Base-by-base conservation (phyloP, 768 basidiomycete species). In the Dioszegia aurantiaca region DNA sequence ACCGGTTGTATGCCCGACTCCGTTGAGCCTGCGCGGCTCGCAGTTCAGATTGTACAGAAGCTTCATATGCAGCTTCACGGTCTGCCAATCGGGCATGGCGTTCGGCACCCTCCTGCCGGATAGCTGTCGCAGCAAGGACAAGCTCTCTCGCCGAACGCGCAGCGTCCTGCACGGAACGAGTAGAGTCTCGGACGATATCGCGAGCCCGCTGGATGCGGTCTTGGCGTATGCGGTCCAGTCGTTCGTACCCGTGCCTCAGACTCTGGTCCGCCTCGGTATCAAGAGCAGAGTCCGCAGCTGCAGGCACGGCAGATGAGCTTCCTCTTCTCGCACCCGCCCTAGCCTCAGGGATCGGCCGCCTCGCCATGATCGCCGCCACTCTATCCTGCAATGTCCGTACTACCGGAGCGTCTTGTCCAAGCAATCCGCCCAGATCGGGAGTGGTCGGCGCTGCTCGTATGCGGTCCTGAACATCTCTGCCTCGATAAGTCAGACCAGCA, bases 401-500 rank as follows among this genome's bases (percentile, higher is more conserved):
- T 5, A n/a, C 30, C 24, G 16, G 26, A 14, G 4, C 31, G 14
- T n/a, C 46, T 9, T 17, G 27, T 30, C 27, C 26, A 30, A 19
- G 30, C n/a, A 19, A 14, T 10, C 27, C n/a, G 12, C 28, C 31
- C n/a, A 27, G 24, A 45, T 23, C 12, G 8, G 11, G 44, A 26
- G 44, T 27, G 10, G 19, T 9, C 31, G 36, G 10, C 9, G 19
- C 16, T 21, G 30, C 54, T 16, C 21, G 39, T 9, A 33, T 43
- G 4, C 54, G 54, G 17, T 31, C 28, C 36, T 36, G 33, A 6
- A 55, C 54, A 21, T 55, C 54, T 31, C 33, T 17, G 6, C 54
- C 54, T 4, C 54, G 54, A 37, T 39, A 55, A 3, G 54, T 55
- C 31, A 55, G 33, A 23, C 54, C 54, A 1, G 54, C 21, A 55